phyloP scores from a whole-genome alignment of 2,329 filamentous ascomycete genomes.

The Colletotrichum paranaense region DNA sequence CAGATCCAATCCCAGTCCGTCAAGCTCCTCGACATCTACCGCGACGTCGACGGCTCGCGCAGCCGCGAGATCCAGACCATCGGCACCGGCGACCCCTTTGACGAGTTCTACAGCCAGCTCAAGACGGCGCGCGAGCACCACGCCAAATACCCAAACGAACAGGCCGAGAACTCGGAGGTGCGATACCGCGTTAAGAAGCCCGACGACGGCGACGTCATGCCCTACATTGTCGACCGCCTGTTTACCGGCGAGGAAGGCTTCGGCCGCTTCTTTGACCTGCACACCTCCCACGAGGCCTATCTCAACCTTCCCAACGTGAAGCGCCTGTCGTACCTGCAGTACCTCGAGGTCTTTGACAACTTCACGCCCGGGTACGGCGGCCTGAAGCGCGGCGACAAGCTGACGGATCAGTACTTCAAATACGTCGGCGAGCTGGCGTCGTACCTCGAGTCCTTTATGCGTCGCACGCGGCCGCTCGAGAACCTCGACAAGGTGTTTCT shows the following conservation, averaged over 20 bases:
- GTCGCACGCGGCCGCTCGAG: constrained; percentile 85
- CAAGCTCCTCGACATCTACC: constrained; percentile 85
- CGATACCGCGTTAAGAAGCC: constrained; percentile 81
- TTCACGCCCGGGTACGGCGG: constrained; percentile 81
- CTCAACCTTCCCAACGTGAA: constrained; percentile 90
- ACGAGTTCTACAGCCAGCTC: constrained; percentile 90
- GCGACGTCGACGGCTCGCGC: constrained; percentile 78
- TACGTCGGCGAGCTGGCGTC: constrained; percentile 84
- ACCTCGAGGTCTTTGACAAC: constrained; percentile 89
- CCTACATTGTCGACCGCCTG: constrained; percentile 84
- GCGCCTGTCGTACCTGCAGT: constrained; percentile 89
- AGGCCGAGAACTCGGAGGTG: constrained; percentile 92
- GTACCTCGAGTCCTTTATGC: constrained; percentile 91
- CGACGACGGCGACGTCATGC: constrained; percentile 70
- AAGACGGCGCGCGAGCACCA: constrained; percentile 88
- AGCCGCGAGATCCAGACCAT: constrained; percentile 86
- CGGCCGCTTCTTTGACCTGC: constrained; percentile 92
- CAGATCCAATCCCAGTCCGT: constrained; percentile 89
- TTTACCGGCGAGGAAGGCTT: constrained; percentile 97
- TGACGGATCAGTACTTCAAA: constrained; percentile 91
- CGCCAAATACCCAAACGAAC: constrained; percentile 90
- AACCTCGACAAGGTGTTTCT: constrained; percentile 83
- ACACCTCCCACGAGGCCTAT: constrained; percentile 85
- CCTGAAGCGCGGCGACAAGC: constrained; percentile 83
- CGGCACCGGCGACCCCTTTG: constrained; percentile 86